Conservation (phyloP, 257 asterid genomes). For the Nicotiana sylvestris region DNA sequence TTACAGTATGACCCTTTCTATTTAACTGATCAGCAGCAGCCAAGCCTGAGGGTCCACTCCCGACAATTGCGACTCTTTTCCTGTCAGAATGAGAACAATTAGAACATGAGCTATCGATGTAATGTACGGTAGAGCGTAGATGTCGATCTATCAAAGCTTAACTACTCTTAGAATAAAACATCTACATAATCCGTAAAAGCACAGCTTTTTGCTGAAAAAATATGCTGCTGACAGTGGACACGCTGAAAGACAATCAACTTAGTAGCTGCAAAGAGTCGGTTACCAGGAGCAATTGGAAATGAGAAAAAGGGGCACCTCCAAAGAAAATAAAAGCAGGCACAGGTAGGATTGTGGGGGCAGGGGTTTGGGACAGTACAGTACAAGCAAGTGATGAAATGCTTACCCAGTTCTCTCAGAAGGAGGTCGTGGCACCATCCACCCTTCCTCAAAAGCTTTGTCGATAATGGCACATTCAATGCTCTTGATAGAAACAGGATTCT, state of each 20-base stretch:
- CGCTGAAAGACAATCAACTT: not conserved
- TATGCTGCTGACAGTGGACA: not conserved
- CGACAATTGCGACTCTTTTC: constrained; percentile 76
- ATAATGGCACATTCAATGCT: constrained; percentile 93
- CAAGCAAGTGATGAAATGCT: constrained; percentile 9
- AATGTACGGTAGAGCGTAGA: not conserved
- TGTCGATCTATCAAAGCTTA: not conserved
- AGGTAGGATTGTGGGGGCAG: not conserved
- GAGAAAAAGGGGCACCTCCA: not conserved
- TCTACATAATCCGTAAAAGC: not conserved
- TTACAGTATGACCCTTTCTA: constrained; percentile 81
- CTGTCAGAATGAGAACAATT: constrained; percentile 34
- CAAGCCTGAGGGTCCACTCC: constrained; percentile 98
- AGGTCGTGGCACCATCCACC: constrained; percentile 99
- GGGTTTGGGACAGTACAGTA: not conserved
- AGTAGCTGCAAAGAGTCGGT: too few species aligned
- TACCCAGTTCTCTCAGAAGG: constrained; percentile 85
- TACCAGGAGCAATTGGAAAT: not conserved
- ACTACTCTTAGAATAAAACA: not conserved
- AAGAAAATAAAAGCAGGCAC: not conserved
- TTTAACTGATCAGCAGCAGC: constrained; percentile 99
- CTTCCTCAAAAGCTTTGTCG: constrained; percentile 93
- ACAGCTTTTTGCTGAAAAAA: not conserved
- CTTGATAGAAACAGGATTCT: constrained; percentile 94
- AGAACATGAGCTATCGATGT: not conserved